Evolutionary conservation across 2,329 filamentous ascomycete species (phyloP), one percentile per base, ranked within the genome.

Genomic region (Verticillium nonalfalfae): DNA sequence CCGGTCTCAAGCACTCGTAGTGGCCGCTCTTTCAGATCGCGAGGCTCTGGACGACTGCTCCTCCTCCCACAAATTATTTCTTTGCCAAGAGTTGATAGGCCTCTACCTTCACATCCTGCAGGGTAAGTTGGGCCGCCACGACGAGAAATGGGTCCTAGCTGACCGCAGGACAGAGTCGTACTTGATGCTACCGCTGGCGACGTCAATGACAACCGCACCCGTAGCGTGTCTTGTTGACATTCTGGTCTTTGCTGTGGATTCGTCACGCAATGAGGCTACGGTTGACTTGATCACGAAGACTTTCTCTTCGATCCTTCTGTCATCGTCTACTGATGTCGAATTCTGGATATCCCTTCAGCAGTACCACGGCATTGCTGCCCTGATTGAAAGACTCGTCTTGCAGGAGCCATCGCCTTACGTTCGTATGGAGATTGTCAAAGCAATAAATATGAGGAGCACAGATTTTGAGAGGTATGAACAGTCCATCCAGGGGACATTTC

Each of bases 41-140:
- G 58, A 60, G 9, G 55, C 64, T 15, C 59, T 63, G 9, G 61
- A 45, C 13, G 60, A 56, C 36, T 60, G 59, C 39, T 77, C 73
- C 57, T 75, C 76, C 59, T 72, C 75, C 40, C 69, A 85, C 57
- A 80, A 77, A 63, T 75, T 82, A 34, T 72, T 76, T 34, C 79
- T 89, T 60, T 78, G 79, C 11, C 75, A 78, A 50, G 78, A 79
- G 61, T 75, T 89, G n/a, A 74, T 89, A 26, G 81, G 86, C 60
- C 82, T 79, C 63, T 77, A 89, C 57, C 72, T 83, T 15, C 70
- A 78, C 52, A 79, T 87, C 39, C 73, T 90, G 21, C 78, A 79
- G 73, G 82, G 85, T 82, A 78, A 64, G 71, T 65, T 21, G 1
- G 13, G 11, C n/a, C 35, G 18, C 15, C 38, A 15, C n/a, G 13